Base-by-base conservation (phyloP, 768 basidiomycete species). In the Neoboletus brunneissimus region DNA sequence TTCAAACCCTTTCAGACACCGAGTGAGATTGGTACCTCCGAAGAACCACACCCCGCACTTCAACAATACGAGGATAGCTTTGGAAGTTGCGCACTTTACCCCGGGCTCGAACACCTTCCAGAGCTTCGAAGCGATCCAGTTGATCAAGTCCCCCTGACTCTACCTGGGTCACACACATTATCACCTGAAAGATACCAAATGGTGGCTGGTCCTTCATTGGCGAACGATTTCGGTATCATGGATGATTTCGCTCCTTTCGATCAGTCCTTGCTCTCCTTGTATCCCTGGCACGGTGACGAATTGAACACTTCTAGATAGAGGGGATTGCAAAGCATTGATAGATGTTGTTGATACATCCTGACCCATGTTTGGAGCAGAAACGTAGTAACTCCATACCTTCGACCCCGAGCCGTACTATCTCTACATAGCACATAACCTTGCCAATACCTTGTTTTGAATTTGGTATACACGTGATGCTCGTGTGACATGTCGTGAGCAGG, bases 1-100 rank as follows among this genome's bases (percentile, higher is more conserved):
- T 31, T 32, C 32, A 16, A 15, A 40, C 18, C 23, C 25, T 54
- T 52, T 20, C 56, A 77, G 75, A 62, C 66, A 12, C 67, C 71
- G 2, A 66, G 64, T 44, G 56, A 56, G 32, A 45, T 63, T 25
- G 66, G 53, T 44, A 66, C 74, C 35, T 49, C 27, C 11, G 35
- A 6, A 29, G 25, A 52, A 20, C 38, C 22, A 27, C 27, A 50
- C 29, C 40, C 29, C 41, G 13, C 53, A 23, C 20, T 31, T 27
- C 49, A 50, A 49, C 48, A 29, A 31, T 31, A 35, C 15, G 29
- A 53, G 15, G 34, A 42, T 41, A 22, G 15, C 29, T 38, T 54
- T 50, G 35, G 29, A 23, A 38, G 48, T 34, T 22, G 43, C 32
- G 25, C 20, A n/a, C 11, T 56, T 31, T 48, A 23, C 27, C 31